Evolutionary conservation across 352 stramenopile genomes (phyloP).

Genomic region (Phytophthora parvispora): DNA sequence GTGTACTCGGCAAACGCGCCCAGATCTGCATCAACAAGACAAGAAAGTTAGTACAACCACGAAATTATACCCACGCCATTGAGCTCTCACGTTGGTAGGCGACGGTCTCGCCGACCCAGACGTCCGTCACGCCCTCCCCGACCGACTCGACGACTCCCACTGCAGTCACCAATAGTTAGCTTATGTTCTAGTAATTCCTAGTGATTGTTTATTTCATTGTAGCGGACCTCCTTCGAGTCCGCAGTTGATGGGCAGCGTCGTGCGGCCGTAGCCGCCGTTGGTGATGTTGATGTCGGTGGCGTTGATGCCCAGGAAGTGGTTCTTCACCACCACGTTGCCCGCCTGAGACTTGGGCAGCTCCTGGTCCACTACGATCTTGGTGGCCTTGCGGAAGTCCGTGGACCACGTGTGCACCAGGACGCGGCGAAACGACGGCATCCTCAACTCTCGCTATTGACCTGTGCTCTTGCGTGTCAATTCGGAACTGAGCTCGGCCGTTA

Average conservation of each 20-base stretch:
- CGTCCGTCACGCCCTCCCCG: slow-evolving; percentile 44
- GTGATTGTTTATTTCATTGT: neutral
- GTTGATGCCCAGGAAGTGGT: slow-evolving; percentile 53
- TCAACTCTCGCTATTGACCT: neutral
- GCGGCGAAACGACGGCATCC: slow-evolving; percentile 41
- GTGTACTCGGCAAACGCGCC: slow-evolving; percentile 67
- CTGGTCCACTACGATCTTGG: slow-evolving; percentile 40
- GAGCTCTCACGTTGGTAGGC: slow-evolving; percentile 44
- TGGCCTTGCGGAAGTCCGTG: slow-evolving; percentile 54
- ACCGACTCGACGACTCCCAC: slow-evolving; percentile 54
- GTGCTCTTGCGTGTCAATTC: slow-evolving; percentile 1
- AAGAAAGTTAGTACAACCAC: neutral
- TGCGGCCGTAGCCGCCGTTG: slow-evolving; percentile 25
- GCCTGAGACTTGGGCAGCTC: slow-evolving; percentile 34
- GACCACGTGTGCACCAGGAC: slow-evolving; percentile 54
- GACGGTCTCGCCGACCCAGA: slow-evolving; percentile 51
- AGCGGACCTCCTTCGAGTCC: slow-evolving; percentile 40
- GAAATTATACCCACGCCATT: neutral
- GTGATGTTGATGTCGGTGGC: slow-evolving; percentile 69
- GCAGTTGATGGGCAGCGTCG: slow-evolving; percentile 33
- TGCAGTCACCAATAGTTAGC: slow-evolving; percentile 6
- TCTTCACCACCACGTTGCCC: slow-evolving; percentile 50
- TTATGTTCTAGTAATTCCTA: neutral
- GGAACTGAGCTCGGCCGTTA: slow-evolving; percentile 2
- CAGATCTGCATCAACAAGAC: slow-evolving; percentile 31